These are phyloP conservation scores for Coniochaeta prunicola DNA, from an alignment of 2,329 filamentous ascomycete species.

Conservation along the genomic window DNA sequence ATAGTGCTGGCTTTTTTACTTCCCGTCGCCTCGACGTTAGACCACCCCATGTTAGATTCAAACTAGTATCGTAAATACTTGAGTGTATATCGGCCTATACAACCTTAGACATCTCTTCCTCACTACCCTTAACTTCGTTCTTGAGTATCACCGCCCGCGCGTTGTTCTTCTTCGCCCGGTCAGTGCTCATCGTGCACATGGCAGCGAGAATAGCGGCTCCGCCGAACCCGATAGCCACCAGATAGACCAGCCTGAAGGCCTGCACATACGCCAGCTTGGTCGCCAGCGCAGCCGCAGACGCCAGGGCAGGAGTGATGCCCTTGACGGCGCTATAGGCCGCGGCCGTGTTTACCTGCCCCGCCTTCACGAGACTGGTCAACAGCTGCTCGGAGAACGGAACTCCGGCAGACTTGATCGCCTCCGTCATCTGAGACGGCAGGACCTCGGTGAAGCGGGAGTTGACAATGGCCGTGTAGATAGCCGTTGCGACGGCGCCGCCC, in stretches of 20 bases:
- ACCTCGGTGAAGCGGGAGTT: constrained; percentile 19
- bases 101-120: not conserved
- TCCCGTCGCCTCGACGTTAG: too few relatives aligned
- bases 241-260: constrained; percentile 23
- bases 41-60: too few relatives aligned
- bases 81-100: not conserved
- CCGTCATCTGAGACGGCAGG: constrained; percentile 14
- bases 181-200: constrained; percentile 20
- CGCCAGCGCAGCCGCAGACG: constrained; percentile 16
- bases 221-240: constrained; percentile 24
- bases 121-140: constrained; percentile 12
- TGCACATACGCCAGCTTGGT: constrained; percentile 24
- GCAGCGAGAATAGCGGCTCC: constrained; percentile 18
- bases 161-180: constrained; percentile 22
- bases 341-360: constrained; percentile 21
- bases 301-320: constrained; percentile 19
- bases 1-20: not conserved
- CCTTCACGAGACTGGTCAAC: constrained; percentile 17
- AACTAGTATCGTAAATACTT: too few relatives aligned
- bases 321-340: constrained; percentile 22
- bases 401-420: constrained; percentile 13
- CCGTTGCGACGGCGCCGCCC: constrained; percentile 27
- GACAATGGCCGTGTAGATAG: constrained; percentile 28
- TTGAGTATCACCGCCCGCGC: constrained; percentile 16
- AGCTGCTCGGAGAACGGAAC: constrained; percentile 11